Base-by-base conservation (phyloP, 163 green algal genomes). In the Dunaliella salina region DNA sequence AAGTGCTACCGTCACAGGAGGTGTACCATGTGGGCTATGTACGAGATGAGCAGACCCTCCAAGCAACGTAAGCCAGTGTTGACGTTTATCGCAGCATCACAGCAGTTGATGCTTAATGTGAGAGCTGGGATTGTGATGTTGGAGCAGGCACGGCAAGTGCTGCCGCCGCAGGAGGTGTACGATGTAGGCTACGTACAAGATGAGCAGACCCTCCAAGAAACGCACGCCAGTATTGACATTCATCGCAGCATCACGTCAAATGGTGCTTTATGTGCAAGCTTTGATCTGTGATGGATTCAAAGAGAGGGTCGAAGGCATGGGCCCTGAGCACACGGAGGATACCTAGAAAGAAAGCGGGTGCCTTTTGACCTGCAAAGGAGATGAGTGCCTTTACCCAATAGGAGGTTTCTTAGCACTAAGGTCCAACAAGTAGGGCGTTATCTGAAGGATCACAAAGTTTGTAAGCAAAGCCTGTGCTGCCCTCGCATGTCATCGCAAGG, bases 11-110 rank as follows among this genome's bases (percentile, higher is more conserved):
- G 0, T 86, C 86, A 25, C 90, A 87, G 0, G 85, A 95, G 83
- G 98, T 95, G 0, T 98, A 96, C 90, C 96, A 99, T 86, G 91
- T 99, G 24, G 96, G 96, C 0, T 95, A 96, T 71, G 95, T 96
- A 30, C 91, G 96, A 3, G 90, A 98, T 85, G 95, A 98, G 32
- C 87, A 92, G 30, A 98, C 96, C 0, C 90, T 98, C 1, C n/a
- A 96, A 92, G 94, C 95, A 81, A 26, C 87, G 59, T 84, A 50
- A 71, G 84, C 40, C 40, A 15, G 8, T 8, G 8, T 50, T 50
- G 40, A 50, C 40, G 40, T 8, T 8, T 3, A 50, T 50, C 4
- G 40, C 40, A 50, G 40, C 4, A 50, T 8, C 40, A 50, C 40
- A 50, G 40, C 8, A 8, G 3, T 15, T 50, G 8, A 8, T 50